Evolutionary conservation across 2,329 filamentous ascomycete species (phyloP).

Genomic region (Pyrenophora graminea): DNA sequence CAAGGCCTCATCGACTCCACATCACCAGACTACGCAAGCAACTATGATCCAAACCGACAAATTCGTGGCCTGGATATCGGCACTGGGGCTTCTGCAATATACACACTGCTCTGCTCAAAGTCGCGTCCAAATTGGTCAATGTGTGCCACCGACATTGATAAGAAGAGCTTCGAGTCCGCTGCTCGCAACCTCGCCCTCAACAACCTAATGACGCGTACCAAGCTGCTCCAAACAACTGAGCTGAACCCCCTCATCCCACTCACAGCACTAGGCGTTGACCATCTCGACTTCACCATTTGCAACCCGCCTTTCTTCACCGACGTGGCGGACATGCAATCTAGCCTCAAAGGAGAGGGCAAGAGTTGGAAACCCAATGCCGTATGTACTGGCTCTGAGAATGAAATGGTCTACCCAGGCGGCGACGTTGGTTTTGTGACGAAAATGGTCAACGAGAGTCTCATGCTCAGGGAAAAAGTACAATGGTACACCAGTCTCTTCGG

Average conservation of each 20-base stretch:
- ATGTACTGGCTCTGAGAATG: slow-evolving; percentile 74
- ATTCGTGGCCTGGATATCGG: slow-evolving; percentile 81
- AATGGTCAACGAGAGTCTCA: slow-evolving; percentile 71
- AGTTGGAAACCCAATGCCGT: slow-evolving; percentile 69
- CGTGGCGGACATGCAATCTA: slow-evolving; percentile 66
- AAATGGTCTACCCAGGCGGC: slow-evolving; percentile 84
- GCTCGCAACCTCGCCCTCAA: slow-evolving; percentile 70
- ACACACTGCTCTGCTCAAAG: slow-evolving; percentile 77
- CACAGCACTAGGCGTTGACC: slow-evolving; percentile 55
- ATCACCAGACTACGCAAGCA: slow-evolving; percentile 50
- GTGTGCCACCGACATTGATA: slow-evolving; percentile 70
- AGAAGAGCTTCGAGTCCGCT: slow-evolving; percentile 68
- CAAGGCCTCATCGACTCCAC: slow-evolving; percentile 79
- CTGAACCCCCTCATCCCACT: slow-evolving; percentile 67
- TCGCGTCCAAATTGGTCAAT: slow-evolving; percentile 68
- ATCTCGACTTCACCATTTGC: slow-evolving; percentile 83
- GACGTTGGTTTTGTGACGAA: slow-evolving; percentile 74
- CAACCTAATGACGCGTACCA: slow-evolving; percentile 65
- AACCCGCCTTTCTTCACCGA: slow-evolving; percentile 96
- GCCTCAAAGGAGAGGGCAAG: slow-evolving; percentile 65
- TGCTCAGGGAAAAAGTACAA: slow-evolving; percentile 63
- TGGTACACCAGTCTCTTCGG: slow-evolving; percentile 96
- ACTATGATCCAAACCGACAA: slow-evolving; percentile 55
- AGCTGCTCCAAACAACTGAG: slow-evolving; percentile 60
- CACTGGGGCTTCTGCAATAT: slow-evolving; percentile 89